Evolutionary conservation across 306 rosid species (phyloP).

Genomic region (Glycine soja): DNA sequence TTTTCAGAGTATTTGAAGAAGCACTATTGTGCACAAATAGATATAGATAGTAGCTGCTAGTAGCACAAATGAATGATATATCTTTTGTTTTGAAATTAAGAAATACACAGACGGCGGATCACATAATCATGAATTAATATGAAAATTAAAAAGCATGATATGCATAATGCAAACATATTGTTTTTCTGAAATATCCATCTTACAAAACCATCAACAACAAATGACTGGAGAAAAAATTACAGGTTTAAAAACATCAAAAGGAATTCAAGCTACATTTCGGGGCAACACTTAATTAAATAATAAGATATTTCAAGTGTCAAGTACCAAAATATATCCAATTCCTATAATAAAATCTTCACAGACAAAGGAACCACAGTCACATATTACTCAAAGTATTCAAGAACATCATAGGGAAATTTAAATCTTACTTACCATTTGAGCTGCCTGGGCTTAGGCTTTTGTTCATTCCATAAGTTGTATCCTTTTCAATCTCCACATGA

Average conservation of each 20-base stretch:
- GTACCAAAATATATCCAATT: constrained; percentile 33
- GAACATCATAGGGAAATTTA: constrained; percentile 27
- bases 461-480: constrained; percentile 44
- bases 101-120: background rate
- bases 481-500: constrained; percentile 66
- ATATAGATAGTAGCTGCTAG: background rate
- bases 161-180: constrained; percentile 14
- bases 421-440: constrained; percentile 59
- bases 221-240: background rate
- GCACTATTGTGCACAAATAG: background rate
- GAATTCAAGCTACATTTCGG: constrained; percentile 28
- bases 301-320: constrained; percentile 16
- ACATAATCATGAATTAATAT: background rate
- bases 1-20: background rate
- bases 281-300: constrained; percentile 14
- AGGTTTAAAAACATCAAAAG: constrained; percentile 6
- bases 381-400: background rate
- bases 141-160: constrained; percentile 20
- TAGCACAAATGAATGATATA: constrained; percentile 4
- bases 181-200: constrained; percentile 20
- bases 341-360: constrained; percentile 22
- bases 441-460: constrained; percentile 55
- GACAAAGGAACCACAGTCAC: background rate
- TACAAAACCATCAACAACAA: background rate
- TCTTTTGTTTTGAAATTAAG: background rate